phyloP scores from a whole-genome alignment of 1,284 basidiomycete species.

The Sutorius eximius region DNA sequence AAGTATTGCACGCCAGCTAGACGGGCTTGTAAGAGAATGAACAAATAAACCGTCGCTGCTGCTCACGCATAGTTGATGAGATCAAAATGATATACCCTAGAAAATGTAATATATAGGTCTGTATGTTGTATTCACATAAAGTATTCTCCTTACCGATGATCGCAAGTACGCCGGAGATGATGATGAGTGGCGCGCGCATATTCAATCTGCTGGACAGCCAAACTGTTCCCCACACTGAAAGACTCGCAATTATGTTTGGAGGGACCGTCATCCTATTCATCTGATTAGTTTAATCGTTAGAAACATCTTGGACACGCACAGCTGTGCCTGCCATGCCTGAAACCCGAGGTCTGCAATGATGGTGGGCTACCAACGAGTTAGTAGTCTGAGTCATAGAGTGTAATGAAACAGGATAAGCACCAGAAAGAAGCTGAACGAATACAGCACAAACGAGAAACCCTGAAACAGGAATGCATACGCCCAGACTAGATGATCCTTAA shows the following conservation, averaged over 20 bases:
- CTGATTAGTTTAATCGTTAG: neutral
- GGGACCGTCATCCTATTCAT: conserved; percentile 53
- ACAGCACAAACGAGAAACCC: conserved; percentile 59
- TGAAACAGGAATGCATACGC: conserved; percentile 67
- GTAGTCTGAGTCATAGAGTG: neutral
- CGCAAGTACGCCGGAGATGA: conserved; percentile 49
- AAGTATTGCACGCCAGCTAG: conserved; percentile 59
- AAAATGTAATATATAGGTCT: neutral
- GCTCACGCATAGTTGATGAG: conserved; percentile 47
- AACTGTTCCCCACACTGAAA: conserved; percentile 50
- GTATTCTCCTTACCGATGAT: conserved; percentile 48
- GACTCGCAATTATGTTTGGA: conserved; percentile 52
- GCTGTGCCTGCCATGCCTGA: conserved; percentile 58
- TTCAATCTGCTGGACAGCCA: conserved; percentile 51
- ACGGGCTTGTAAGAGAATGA: conserved; percentile 5
- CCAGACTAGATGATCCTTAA: conserved; percentile 62
- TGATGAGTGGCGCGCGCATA: conserved; percentile 57
- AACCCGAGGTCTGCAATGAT: conserved; percentile 62
- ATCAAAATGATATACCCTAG: conserved; percentile 64
- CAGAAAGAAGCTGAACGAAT: conserved; percentile 56
- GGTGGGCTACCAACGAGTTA: conserved; percentile 43
- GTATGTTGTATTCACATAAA: neutral
- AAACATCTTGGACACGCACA: conserved; percentile 37
- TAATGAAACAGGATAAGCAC: conserved; percentile 31
- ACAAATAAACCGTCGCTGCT: neutral